Base-by-base conservation (phyloP, 192 early-diverging fungal species). In the Coemansia sp. region DNA sequence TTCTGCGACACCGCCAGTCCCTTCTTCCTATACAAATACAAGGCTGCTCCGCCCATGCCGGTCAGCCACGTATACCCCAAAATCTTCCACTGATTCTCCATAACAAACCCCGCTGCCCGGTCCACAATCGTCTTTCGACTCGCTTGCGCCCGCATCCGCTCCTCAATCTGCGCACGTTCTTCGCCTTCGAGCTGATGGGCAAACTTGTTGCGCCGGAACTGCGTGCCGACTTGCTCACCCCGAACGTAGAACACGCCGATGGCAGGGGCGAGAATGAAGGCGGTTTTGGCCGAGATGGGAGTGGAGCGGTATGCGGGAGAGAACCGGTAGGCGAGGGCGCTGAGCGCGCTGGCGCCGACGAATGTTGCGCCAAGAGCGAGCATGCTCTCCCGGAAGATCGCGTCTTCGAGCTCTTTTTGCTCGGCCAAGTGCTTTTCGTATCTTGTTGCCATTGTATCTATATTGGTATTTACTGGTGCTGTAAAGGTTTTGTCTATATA, bases 1-100 rank as follows among this genome's bases (percentile, higher is more conserved):
- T 89, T 88, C 63, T 90, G 87, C n/a, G 85, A 75, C 5, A 66
- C 67, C 1, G 79, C 70, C 64, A 90, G 79, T 22, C 86, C 76
- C 66, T 80, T 84, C 57, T 84, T 62, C 50, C 69, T 55, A 15
- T 75, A 75, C 47, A 84, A 29, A 47, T 80, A 69, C 29, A 65
- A 60, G 0, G 73, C 9, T 1, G 82, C 67, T 4, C 74, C 72
- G 15, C 70, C 63, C 32, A 84, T 80, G 17, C 82, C 71, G 2
- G 69, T 59, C 22, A 76, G 57, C 82, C 82, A 84, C n/a, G 82
- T 80, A 48, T 61, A 66, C 0, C 82, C 82, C 10, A 84, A 32
- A n/a, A 84, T 70, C n/a, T 67, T 59, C 82, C 82, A 84, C 49
- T 74, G 70, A 45, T 84, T 41, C 41, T 62, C 62, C 2, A 61